Percentiles rank a stretch among this genome's conserved stretches.
Conservation (phyloP, 1,139 yeast genomes). For the Scheffersomyces insectosa region DNA sequence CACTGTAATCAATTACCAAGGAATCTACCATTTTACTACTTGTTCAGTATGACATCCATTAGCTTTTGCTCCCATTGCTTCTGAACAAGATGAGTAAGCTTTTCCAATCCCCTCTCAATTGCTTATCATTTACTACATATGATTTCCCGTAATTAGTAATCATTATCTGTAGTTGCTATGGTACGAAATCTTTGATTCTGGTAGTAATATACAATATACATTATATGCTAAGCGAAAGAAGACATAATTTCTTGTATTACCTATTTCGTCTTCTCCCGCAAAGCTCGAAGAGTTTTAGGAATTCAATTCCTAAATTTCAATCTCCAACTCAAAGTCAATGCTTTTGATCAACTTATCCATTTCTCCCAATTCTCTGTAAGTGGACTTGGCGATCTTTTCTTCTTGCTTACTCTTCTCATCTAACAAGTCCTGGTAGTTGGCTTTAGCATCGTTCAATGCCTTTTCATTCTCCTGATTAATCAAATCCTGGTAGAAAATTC, state of each 20-base stretch:
- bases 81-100: too few relatives aligned
- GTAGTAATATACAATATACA: background rate
- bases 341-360: conserved; percentile 42
- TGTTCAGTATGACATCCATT: too few relatives aligned
- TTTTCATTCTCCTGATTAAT: conserved; percentile 46
- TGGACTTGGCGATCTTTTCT: conserved; percentile 41
- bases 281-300: too few relatives aligned
- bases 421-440: conserved; percentile 34
- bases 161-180: background rate
- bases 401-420: conserved; percentile 42
- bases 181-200: background rate
- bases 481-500: conserved; percentile 68
- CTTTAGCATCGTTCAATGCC: conserved; percentile 42
- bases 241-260: background rate
- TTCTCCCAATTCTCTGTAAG: conserved; percentile 46
- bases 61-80: too few relatives aligned
- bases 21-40: too few relatives aligned
- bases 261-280: background rate
- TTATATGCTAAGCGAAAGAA: too few relatives aligned
- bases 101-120: too few relatives aligned
- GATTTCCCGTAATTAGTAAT: too few relatives aligned
- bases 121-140: too few relatives aligned
- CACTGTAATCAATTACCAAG: too few relatives aligned
- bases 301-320: conserved; percentile 10
- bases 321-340: conserved; percentile 36